Evolutionary conservation across 2,329 filamentous ascomycete species (phyloP).

Genomic region (Podosphaera fusca): DNA sequence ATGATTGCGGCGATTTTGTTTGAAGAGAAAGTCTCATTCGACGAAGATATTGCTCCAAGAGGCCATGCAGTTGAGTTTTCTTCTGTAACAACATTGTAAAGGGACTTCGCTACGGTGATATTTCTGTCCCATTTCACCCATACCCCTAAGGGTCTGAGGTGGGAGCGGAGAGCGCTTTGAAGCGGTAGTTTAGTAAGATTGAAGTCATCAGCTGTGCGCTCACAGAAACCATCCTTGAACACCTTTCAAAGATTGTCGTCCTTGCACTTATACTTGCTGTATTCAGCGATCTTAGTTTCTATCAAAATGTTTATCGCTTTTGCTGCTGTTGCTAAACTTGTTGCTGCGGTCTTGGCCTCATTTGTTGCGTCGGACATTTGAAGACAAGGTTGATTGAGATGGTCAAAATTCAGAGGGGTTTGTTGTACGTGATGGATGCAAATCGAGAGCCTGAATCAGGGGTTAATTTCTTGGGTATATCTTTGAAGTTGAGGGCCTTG

Average conservation of each 20-base stretch:
- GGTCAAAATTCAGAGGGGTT: background rate
- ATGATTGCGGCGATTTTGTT: background rate
- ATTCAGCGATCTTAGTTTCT: background rate
- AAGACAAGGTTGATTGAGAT: background rate
- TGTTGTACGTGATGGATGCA: background rate
- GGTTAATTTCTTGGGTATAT: background rate
- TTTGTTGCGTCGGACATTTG: background rate
- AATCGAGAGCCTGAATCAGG: background rate
- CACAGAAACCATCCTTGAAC: background rate
- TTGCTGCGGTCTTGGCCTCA: background rate
- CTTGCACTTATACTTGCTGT: background rate
- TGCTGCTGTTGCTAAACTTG: background rate
- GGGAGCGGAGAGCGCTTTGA: background rate
- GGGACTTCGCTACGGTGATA: background rate
- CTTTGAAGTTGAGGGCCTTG: background rate
- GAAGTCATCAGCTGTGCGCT: background rate
- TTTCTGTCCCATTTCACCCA: background rate
- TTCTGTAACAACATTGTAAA: conserved; percentile 1
- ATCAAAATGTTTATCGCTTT: background rate
- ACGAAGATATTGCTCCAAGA: background rate
- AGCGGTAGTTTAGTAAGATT: background rate
- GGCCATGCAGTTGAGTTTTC: background rate
- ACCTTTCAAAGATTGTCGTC: background rate
- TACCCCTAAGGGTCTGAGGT: background rate
- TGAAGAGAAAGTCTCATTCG: conserved; percentile 1